phyloP scores from a whole-genome alignment of 352 stramenopile species.

The Pythium phragmitis region DNA sequence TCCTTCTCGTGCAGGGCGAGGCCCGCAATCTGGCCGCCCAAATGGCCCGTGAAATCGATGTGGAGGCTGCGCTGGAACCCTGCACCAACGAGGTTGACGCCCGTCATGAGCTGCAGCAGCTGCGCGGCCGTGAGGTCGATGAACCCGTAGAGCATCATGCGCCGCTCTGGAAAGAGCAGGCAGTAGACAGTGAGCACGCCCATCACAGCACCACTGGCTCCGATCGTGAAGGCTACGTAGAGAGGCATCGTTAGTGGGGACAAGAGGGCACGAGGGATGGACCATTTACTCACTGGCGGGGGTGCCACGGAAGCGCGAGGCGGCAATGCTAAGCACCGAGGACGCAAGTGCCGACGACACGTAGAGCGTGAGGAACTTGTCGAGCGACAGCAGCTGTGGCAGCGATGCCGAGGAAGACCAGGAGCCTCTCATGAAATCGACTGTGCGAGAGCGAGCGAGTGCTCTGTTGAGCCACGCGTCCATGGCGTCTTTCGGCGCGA shows the following conservation, averaged over 20 bases:
- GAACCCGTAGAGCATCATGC: constrained; percentile 40
- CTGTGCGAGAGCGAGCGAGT: constrained; percentile 46
- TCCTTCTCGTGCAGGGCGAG: constrained; percentile 44
- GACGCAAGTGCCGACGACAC: constrained; percentile 68
- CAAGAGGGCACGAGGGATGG: constrained; percentile 2
- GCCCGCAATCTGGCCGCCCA: constrained; percentile 62
- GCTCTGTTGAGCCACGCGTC: constrained; percentile 54
- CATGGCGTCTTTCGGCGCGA: constrained; percentile 35
- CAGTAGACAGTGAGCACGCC: constrained; percentile 79
- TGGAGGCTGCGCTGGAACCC: constrained; percentile 38
- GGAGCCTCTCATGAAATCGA: constrained; percentile 38
- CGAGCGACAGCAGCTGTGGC: constrained; percentile 43
- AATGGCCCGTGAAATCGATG: constrained; percentile 77
- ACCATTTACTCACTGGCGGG: constrained; percentile 36
- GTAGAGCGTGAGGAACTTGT: constrained; percentile 74
- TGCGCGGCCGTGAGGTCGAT: constrained; percentile 48
- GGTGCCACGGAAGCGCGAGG: constrained; percentile 63
- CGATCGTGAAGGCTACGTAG: constrained; percentile 70
- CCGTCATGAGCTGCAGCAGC: constrained; percentile 62
- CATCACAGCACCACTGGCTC: constrained; percentile 78
- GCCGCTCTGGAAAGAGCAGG: constrained; percentile 61
- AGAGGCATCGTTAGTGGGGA: constrained; percentile 16
- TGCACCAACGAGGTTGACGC: constrained; percentile 63
- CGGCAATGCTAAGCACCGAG: constrained; percentile 61
- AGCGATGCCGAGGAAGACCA: constrained; percentile 24